Percentiles rank a stretch among this genome's conserved stretches.
These are phyloP conservation scores for Diaporthe humulicola DNA, from an alignment of 2,329 filamentous ascomycete species.

Conservation along the genomic window DNA sequence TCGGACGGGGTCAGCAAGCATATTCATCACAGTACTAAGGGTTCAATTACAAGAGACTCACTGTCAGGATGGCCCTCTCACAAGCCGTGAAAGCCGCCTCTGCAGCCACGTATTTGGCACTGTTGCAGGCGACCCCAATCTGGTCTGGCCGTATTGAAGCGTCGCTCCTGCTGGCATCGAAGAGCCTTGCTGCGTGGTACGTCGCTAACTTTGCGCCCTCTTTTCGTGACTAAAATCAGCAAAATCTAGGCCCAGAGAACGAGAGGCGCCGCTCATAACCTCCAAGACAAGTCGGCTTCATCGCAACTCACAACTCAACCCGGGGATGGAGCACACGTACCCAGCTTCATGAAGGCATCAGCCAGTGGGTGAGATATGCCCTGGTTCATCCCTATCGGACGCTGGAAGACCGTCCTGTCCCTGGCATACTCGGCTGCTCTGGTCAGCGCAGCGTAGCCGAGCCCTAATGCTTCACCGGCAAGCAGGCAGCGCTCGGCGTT, in stretches of 20 bases:
- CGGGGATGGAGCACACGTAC: background rate
- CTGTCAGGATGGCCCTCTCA: slow-evolving; percentile 69
- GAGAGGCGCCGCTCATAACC: background rate
- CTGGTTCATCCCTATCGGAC: slow-evolving; percentile 76
- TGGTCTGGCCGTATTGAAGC: slow-evolving; percentile 64
- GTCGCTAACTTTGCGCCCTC: slow-evolving; percentile 75
- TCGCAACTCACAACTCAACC: background rate
- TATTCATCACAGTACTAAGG: background rate
- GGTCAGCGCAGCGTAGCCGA: slow-evolving; percentile 79
- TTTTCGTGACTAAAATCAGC: slow-evolving; percentile 46
- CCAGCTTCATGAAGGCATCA: slow-evolving; percentile 69
- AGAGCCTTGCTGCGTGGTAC: slow-evolving; percentile 74
- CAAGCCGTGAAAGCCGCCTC: slow-evolving; percentile 75
- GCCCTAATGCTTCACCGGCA: slow-evolving; percentile 82
- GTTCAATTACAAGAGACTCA: background rate
- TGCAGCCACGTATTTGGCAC: slow-evolving; percentile 78
- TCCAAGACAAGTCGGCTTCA: background rate
- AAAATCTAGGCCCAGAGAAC: background rate
- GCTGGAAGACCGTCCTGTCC: slow-evolving; percentile 75
- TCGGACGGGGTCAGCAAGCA: background rate
- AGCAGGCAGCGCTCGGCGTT: slow-evolving; percentile 83
- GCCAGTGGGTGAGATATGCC: slow-evolving; percentile 75
- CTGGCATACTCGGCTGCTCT: slow-evolving; percentile 75
- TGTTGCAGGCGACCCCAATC: slow-evolving; percentile 76
- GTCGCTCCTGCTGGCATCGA: slow-evolving; percentile 67